A percentile compares a stretch with the other conserved stretches of the same genome.
Evolutionary conservation across 2,329 filamentous ascomycete species (phyloP).

Genomic region (Ophiobolus disseminans): DNA sequence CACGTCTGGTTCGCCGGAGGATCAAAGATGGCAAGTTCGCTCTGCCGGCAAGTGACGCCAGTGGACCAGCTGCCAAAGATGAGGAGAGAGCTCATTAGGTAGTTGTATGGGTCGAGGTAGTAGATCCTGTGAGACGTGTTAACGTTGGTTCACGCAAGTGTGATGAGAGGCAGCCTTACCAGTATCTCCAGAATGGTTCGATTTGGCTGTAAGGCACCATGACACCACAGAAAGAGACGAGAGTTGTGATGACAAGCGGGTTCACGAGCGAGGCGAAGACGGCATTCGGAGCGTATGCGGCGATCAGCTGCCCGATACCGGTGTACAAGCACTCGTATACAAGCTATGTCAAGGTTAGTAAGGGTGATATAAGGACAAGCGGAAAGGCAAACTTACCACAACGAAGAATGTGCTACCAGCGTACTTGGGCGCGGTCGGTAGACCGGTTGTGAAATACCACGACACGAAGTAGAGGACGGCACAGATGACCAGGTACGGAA

Average conservation of each 20-base stretch:
- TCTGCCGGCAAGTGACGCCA: constrained; percentile 42
- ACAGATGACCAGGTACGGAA: constrained; percentile 68
- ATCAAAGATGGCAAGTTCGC: constrained; percentile 51
- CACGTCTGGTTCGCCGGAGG: constrained; percentile 63
- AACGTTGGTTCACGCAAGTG: not conserved
- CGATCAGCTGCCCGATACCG: constrained; percentile 63
- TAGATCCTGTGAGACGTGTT: constrained; percentile 30
- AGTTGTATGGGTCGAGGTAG: constrained; percentile 50
- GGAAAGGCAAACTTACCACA: constrained; percentile 19
- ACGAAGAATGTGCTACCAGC: constrained; percentile 56
- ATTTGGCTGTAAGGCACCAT: constrained; percentile 67
- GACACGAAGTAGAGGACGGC: constrained; percentile 67
- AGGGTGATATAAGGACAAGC: not conserved
- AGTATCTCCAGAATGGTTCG: constrained; percentile 70
- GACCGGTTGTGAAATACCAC: constrained; percentile 65
- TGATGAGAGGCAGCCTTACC: constrained; percentile 11
- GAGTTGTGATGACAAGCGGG: constrained; percentile 16
- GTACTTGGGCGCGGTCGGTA: constrained; percentile 51
- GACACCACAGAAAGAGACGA: constrained; percentile 54
- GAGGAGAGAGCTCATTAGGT: constrained; percentile 49
- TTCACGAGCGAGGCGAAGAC: constrained; percentile 60
- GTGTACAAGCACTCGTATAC: constrained; percentile 56
- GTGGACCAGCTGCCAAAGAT: constrained; percentile 50
- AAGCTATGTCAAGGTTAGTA: constrained; percentile 65
- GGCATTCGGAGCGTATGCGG: constrained; percentile 49